phyloP scores from a whole-genome alignment of 441 rosid species.

The Macaranga tanarius region DNA sequence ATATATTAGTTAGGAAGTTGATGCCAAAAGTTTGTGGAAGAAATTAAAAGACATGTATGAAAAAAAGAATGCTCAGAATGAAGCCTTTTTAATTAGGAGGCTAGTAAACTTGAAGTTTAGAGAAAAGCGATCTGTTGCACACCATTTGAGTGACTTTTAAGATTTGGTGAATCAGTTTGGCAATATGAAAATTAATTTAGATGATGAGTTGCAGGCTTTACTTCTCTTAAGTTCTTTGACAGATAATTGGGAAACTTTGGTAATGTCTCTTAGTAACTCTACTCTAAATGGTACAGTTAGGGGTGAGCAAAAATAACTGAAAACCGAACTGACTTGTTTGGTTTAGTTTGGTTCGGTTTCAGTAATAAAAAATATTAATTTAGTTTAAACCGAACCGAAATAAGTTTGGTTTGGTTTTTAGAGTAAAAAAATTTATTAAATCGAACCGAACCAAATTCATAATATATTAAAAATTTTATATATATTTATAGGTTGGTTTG shows the following conservation, averaged over 20 bases:
- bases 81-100: not conserved
- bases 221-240: slow-evolving; percentile 6
- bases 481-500: too few species aligned
- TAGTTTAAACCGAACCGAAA: too few species aligned
- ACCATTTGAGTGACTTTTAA: not conserved
- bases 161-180: not conserved
- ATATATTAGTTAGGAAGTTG: not conserved
- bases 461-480: too few species aligned
- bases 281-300: not conserved
- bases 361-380: too few species aligned
- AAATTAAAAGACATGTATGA: not conserved
- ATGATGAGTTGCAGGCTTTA: slow-evolving; percentile 19
- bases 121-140: not conserved
- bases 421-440: too few species aligned
- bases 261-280: not conserved
- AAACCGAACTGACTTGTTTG: too few species aligned
- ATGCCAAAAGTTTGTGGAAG: not conserved
- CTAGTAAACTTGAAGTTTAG: not conserved
- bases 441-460: too few species aligned
- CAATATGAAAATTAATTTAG: not conserved
- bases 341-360: too few species aligned
- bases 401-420: too few species aligned
- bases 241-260: slow-evolving; percentile 1
- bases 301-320: too few species aligned
- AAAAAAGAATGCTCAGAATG: not conserved